Percentiles rank a stretch among this genome's conserved stretches.
These are phyloP conservation scores for Plasmodium sp. DNA, from an alignment of 169 alveolate genomes.

Conservation along the genomic window DNA sequence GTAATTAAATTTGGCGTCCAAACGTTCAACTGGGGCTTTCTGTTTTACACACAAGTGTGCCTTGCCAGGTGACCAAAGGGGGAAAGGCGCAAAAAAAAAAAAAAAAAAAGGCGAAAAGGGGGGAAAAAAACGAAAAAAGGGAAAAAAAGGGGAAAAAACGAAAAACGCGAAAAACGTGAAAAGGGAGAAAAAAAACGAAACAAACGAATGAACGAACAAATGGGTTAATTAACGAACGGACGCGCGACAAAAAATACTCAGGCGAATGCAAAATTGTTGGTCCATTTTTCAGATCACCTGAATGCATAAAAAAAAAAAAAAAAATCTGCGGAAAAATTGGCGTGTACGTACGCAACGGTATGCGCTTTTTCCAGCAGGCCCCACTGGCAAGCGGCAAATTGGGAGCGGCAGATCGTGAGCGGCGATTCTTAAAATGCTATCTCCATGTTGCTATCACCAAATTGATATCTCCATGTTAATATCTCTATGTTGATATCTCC, in stretches of 20 bases:
- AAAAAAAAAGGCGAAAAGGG: not conserved
- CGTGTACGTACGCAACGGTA: not conserved
- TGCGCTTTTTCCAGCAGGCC: not conserved
- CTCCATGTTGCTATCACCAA: too few species aligned
- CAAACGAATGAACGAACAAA: not conserved
- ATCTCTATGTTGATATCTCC: not conserved
- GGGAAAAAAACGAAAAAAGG: not conserved
- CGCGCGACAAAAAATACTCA: not conserved
- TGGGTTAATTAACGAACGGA: not conserved
- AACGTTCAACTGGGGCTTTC: not conserved
- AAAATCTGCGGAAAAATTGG: not conserved
- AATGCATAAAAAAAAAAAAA: conserved; percentile 12
- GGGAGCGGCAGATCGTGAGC: too few species aligned
- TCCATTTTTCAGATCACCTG: conserved; percentile 5
- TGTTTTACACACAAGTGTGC: not conserved
- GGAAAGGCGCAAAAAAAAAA: not conserved
- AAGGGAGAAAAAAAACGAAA: not conserved
- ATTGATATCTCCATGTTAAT: not conserved
- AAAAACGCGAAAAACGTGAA: not conserved
- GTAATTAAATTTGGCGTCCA: conserved; percentile 17
- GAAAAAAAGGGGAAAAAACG: not conserved
- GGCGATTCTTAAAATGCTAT: too few species aligned
- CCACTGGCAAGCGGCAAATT: not conserved
- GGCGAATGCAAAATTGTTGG: not conserved
- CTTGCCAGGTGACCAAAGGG: not conserved